A percentile compares a stretch with the other conserved stretches of the same genome.
These are phyloP conservation scores for Diaporthe caulivora DNA, from an alignment of 2,329 filamentous ascomycete genomes.

Conservation along the genomic window DNA sequence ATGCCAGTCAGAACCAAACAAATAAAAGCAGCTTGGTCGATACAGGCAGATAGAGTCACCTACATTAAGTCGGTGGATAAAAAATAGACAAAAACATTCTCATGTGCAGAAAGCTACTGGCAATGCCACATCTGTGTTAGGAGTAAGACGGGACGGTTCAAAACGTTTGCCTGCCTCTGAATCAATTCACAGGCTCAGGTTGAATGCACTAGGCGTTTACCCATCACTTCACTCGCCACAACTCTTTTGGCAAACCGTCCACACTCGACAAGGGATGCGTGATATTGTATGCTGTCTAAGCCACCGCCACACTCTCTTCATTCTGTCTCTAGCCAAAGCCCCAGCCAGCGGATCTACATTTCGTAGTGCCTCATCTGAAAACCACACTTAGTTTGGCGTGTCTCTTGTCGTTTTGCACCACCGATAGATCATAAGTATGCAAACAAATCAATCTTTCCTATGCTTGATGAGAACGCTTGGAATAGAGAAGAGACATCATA, in stretches of 20 bases:
- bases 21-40: not conserved
- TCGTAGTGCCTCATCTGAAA: constrained; percentile 20
- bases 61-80: not conserved
- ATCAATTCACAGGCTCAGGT: not conserved
- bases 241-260: not conserved
- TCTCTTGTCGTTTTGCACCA: not conserved
- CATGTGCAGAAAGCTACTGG: not conserved
- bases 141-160: not conserved
- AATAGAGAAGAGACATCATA: not conserved
- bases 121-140: not conserved
- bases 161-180: not conserved
- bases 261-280: not conserved
- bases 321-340: not conserved
- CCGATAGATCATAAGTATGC: not conserved
- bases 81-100: not conserved
- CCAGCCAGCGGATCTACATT: not conserved
- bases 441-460: constrained; percentile 8
- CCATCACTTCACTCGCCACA: not conserved
- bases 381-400: not conserved
- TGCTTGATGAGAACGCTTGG: not conserved
- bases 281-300: constrained; percentile 1
- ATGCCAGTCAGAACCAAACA: not conserved
- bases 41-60: constrained; percentile 17
- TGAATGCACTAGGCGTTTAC: no score
- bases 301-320: not conserved